A percentile compares a stretch with the other conserved stretches of the same genome.
These are phyloP conservation scores for Phytophthora foliorum DNA, from an alignment of 352 stramenopile species.

Conservation along the genomic window DNA sequence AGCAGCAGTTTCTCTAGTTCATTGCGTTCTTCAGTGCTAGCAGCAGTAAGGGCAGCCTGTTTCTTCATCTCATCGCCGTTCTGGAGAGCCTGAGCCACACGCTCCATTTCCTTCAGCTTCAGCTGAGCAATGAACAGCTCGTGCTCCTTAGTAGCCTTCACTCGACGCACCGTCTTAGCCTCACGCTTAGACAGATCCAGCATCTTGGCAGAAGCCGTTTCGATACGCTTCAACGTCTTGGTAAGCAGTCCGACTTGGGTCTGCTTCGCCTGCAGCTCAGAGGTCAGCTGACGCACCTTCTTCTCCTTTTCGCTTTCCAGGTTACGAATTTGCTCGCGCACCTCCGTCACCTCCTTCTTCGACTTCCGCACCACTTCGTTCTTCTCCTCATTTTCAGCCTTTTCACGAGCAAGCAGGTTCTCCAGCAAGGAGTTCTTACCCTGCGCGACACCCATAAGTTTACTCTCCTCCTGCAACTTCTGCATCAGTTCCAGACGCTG, in stretches of 20 bases:
- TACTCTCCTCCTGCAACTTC: conserved; percentile 66
- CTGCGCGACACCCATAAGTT: conserved; percentile 70
- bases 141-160: conserved; percentile 73
- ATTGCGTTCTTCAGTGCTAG: conserved; percentile 45
- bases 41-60: conserved; percentile 38
- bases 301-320: conserved; percentile 71
- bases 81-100: conserved; percentile 39
- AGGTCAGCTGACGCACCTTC: conserved; percentile 61
- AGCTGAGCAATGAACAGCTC: conserved; percentile 68
- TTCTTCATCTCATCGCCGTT: conserved; percentile 47
- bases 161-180: conserved; percentile 53
- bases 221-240: conserved; percentile 68
- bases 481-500: conserved; percentile 66
- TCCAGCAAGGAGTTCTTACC: conserved; percentile 70
- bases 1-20: conserved; percentile 62
- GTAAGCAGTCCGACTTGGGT: conserved; percentile 58
- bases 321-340: conserved; percentile 65
- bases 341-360: conserved; percentile 65
- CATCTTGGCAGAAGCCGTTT: conserved; percentile 57
- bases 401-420: conserved; percentile 68
- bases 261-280: conserved; percentile 70
- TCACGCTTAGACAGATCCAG: conserved; percentile 62
- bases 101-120: conserved; percentile 73
- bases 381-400: conserved; percentile 67
- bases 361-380: conserved; percentile 57